Percentiles rank a stretch among this genome's conserved stretches.
Evolutionary conservation across 2,329 filamentous ascomycete genomes (phyloP).

Genomic region (Dactylellina leptospora): DNA sequence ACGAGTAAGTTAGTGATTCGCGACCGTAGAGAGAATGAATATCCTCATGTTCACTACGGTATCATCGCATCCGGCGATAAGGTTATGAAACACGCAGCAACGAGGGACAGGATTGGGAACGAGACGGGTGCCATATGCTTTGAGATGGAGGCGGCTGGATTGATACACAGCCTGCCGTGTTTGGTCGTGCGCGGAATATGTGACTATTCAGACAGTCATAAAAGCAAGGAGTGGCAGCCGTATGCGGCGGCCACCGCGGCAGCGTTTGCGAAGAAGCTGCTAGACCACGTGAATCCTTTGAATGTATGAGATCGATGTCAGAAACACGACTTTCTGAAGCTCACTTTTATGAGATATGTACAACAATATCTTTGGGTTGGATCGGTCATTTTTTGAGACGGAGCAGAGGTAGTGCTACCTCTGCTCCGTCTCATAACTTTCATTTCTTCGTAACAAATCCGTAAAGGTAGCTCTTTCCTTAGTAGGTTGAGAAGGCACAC

Average conservation of each 20-base stretch:
- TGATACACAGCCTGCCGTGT: constrained; percentile 9
- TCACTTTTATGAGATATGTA: background rate
- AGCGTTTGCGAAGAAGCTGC: constrained; percentile 1
- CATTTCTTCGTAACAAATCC: background rate
- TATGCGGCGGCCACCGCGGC: constrained; percentile 8
- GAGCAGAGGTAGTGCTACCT: background rate
- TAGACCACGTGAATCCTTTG: background rate
- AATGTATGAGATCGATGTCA: background rate
- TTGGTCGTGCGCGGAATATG: constrained; percentile 20
- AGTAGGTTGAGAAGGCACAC: background rate
- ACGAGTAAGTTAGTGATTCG: constrained; percentile 7
- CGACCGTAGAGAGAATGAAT: background rate
- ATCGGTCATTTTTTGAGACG: too few species aligned
- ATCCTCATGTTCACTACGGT: background rate
- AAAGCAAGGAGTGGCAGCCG: constrained; percentile 17
- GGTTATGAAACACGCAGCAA: constrained; percentile 8
- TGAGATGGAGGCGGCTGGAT: constrained; percentile 21
- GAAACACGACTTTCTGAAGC: background rate
- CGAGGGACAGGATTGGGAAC: constrained; percentile 11
- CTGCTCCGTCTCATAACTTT: background rate
- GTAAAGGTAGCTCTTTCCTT: background rate
- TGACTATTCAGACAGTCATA: constrained; percentile 22
- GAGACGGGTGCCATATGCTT: constrained; percentile 13
- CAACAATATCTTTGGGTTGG: background rate
- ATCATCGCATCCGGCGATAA: constrained; percentile 15